Percentiles rank a stretch among this genome's conserved stretches.
Evolutionary conservation across 2,329 filamentous ascomycete genomes (phyloP).

Genomic region (Xylaria multiplex): DNA sequence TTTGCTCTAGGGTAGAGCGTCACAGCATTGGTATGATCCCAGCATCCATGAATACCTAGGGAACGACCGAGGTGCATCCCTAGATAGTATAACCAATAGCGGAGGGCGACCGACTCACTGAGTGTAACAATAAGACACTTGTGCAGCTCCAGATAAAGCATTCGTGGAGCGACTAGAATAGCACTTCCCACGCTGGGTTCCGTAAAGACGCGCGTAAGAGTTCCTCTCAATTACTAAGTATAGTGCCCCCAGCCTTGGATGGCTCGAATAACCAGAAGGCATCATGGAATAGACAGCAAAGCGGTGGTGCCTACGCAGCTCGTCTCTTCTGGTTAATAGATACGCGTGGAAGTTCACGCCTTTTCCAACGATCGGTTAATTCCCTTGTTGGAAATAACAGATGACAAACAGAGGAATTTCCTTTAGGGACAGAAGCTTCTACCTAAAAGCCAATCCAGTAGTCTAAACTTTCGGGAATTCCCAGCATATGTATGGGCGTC

Average conservation of each 20-base stretch:
- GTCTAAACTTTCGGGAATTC: neutral
- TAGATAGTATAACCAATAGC: conserved; percentile 64
- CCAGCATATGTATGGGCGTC: neutral
- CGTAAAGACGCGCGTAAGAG: conserved; percentile 43
- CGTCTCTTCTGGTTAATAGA: neutral
- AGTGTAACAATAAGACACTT: conserved; percentile 6
- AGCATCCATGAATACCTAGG: conserved; percentile 61
- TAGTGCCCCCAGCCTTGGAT: neutral
- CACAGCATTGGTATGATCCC: conserved; percentile 65
- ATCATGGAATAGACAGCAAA: neutral
- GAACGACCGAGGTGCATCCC: conserved; percentile 69
- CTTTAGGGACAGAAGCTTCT: too few species aligned
- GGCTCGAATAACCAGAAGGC: neutral
- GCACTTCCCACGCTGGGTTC: conserved; percentile 54
- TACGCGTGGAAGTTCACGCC: neutral
- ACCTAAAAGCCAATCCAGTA: neutral
- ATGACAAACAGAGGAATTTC: neutral
- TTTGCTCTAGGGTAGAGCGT: conserved; percentile 62
- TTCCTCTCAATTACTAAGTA: conserved; percentile 3
- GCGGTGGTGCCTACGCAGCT: neutral
- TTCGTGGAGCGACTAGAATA: conserved; percentile 60
- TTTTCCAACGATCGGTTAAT: neutral
- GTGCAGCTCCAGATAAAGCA: conserved; percentile 52
- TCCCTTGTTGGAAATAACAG: neutral
- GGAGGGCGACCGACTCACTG: conserved; percentile 65